phyloP scores from a whole-genome alignment of 345 rosid genomes.

The Arabidopsis suecica region DNA sequence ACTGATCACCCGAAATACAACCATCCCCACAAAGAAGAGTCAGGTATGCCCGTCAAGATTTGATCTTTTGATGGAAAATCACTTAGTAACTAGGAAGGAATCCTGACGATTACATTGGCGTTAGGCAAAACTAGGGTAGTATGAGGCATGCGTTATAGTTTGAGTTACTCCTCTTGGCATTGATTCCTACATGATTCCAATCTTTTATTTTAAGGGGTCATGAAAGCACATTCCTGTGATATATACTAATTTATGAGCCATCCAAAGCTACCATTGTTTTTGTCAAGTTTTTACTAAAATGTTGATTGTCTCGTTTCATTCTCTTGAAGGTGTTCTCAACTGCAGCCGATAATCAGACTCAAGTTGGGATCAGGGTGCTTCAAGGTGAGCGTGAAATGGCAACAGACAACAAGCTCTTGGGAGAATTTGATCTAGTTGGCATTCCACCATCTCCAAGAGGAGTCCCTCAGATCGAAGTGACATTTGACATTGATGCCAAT shows the following conservation, averaged over 20 bases:
- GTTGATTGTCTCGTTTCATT: constrained; percentile 2
- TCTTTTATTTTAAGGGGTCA: neutral
- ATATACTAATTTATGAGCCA: neutral
- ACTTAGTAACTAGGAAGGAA: neutral
- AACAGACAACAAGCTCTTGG: constrained; percentile 75
- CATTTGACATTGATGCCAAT: constrained; percentile 92
- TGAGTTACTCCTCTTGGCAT: constrained; percentile 6
- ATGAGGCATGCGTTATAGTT: neutral
- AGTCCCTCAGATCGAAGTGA: constrained; percentile 84
- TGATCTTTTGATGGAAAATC: neutral
- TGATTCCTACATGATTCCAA: neutral
- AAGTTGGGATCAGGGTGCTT: constrained; percentile 84
- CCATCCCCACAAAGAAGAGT: constrained; percentile 89
- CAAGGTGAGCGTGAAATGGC: constrained; percentile 98
- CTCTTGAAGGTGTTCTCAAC: constrained; percentile 76
- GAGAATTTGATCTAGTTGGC: constrained; percentile 87
- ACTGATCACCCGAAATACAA: constrained; percentile 75
- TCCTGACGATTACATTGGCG: neutral
- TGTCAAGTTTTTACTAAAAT: constrained; percentile 4
- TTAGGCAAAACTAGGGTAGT: neutral
- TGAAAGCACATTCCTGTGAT: neutral
- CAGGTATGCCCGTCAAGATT: constrained; percentile 53
- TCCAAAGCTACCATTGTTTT: neutral
- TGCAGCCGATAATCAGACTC: constrained; percentile 89
- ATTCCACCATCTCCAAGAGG: constrained; percentile 91